These are phyloP conservation scores for Penicillium lagena DNA, from an alignment of 495 filamentous ascomycete species.

Conservation along the genomic window DNA sequence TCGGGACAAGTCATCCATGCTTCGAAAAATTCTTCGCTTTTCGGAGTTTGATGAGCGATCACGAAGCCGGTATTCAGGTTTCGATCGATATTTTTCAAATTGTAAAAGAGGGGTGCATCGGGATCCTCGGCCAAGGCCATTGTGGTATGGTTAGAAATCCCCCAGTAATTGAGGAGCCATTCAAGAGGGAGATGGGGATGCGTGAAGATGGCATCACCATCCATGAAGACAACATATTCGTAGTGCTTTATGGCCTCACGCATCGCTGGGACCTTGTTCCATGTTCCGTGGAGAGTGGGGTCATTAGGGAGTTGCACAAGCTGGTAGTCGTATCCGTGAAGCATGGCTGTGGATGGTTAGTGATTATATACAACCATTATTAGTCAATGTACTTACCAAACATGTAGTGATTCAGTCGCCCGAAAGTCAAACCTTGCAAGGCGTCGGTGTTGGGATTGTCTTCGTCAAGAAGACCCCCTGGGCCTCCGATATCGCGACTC, in stretches of 20 bases:
- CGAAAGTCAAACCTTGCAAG: slow-evolving; percentile 13
- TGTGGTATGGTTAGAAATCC: slow-evolving; percentile 31
- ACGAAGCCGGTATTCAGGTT: slow-evolving; percentile 36
- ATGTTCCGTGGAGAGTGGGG: slow-evolving; percentile 32
- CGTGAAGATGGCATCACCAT: slow-evolving; percentile 43
- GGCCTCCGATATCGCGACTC: slow-evolving; percentile 21
- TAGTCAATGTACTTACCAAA: slow-evolving; percentile 14
- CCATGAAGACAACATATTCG: slow-evolving; percentile 43
- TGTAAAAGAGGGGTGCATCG: slow-evolving; percentile 17
- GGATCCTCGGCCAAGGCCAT: slow-evolving; percentile 41
- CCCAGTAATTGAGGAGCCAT: slow-evolving; percentile 51
- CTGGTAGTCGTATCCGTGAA: slow-evolving; percentile 51
- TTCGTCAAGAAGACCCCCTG: slow-evolving; percentile 21
- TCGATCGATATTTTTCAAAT: slow-evolving; percentile 18
- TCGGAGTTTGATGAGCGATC: slow-evolving; percentile 26
- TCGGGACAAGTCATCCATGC: slow-evolving; percentile 30
- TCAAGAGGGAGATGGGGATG: slow-evolving; percentile 44
- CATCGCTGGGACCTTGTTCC: slow-evolving; percentile 44
- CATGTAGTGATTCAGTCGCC: slow-evolving; percentile 35
- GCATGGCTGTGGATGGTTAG: too few species aligned
- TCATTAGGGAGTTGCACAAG: slow-evolving; percentile 25
- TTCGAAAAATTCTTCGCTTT: slow-evolving; percentile 28
- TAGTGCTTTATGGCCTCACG: slow-evolving; percentile 36
- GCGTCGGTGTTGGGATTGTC: slow-evolving; percentile 14
- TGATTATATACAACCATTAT: too few species aligned